Evolutionary conservation across 176 grass and related monocot genomes (phyloP).

Genomic region (Hsuehochloa calcarea): DNA sequence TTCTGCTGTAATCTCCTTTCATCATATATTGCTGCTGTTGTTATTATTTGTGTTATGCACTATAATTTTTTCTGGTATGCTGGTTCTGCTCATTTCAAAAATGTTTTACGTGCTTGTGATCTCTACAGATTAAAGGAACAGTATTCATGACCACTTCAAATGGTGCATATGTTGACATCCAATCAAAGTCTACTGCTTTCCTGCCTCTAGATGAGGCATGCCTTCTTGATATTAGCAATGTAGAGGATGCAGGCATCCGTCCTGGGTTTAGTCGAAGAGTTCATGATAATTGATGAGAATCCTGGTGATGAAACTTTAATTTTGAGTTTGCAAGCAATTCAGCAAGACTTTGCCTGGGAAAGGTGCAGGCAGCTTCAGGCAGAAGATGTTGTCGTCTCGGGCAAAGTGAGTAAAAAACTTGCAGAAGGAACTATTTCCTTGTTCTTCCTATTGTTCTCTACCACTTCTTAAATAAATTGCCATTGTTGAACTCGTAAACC

Average conservation of each 20-base stretch:
- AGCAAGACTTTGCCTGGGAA: constrained; percentile 93
- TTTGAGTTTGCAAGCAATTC: constrained; percentile 74
- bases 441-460: background rate
- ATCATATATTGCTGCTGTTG: background rate
- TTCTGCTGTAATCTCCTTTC: background rate
- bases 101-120: constrained; percentile 5
- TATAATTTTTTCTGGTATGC: background rate
- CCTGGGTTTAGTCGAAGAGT: constrained; percentile 78
- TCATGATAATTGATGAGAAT: constrained; percentile 79
- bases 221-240: constrained; percentile 67
- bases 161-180: constrained; percentile 77
- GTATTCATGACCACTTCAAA: constrained; percentile 72
- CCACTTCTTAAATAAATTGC: background rate
- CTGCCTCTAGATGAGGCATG: constrained; percentile 78
- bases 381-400: constrained; percentile 72
- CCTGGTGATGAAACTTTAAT: constrained; percentile 69
- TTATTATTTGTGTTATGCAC: background rate
- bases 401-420: constrained; percentile 65
- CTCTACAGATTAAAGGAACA: constrained; percentile 77
- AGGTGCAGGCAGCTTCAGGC: constrained; percentile 89
- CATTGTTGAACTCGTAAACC: background rate
- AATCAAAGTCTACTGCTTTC: constrained; percentile 74
- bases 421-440: background rate
- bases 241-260: constrained; percentile 75
- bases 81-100: constrained; percentile 2